Conservation (phyloP, 371 early-diverging fungal genomes). For the Zychaea mexicana region DNA sequence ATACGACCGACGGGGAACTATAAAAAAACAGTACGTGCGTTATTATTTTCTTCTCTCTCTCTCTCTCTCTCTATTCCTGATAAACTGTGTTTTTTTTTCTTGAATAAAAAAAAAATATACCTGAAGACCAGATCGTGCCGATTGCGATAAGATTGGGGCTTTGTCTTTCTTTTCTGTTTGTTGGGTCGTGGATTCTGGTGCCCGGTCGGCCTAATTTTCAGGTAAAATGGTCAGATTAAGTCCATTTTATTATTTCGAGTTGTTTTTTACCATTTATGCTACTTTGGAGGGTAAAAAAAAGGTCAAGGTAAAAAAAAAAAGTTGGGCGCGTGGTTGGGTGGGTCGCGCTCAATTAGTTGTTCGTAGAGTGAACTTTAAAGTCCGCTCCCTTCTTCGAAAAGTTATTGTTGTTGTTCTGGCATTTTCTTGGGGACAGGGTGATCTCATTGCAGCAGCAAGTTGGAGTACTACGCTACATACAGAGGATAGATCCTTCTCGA, state of each 20-base stretch:
- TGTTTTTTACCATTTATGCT: slow-evolving; percentile 1
- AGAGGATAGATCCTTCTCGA: too few relatives aligned
- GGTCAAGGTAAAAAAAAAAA: background rate
- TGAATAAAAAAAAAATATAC: slow-evolving; percentile 29
- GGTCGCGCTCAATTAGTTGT: too few relatives aligned
- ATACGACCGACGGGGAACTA: slow-evolving; percentile 90
- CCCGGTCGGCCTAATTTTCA: slow-evolving; percentile 46
- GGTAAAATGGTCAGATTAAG: background rate
- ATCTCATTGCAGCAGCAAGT: too few relatives aligned
- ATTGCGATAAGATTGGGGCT: slow-evolving; percentile 59
- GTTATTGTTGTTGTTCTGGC: too few relatives aligned
- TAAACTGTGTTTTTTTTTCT: too few relatives aligned
- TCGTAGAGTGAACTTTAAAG: too few relatives aligned
- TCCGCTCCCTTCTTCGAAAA: too few relatives aligned
- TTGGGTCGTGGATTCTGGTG: slow-evolving; percentile 28
- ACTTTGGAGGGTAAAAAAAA: background rate
- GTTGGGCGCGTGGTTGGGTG: too few relatives aligned
- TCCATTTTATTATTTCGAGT: background rate
- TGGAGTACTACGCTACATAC: too few relatives aligned
- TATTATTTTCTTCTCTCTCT: slow-evolving; percentile 11
- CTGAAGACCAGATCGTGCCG: slow-evolving; percentile 70
- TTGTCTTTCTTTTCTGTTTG: slow-evolving; percentile 48
- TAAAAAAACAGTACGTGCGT: background rate
- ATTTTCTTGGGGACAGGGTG: too few relatives aligned
- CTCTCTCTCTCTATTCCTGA: too few relatives aligned